phyloP scores from a whole-genome alignment of 352 stramenopile genomes.

The Phytophthora vignae region DNA sequence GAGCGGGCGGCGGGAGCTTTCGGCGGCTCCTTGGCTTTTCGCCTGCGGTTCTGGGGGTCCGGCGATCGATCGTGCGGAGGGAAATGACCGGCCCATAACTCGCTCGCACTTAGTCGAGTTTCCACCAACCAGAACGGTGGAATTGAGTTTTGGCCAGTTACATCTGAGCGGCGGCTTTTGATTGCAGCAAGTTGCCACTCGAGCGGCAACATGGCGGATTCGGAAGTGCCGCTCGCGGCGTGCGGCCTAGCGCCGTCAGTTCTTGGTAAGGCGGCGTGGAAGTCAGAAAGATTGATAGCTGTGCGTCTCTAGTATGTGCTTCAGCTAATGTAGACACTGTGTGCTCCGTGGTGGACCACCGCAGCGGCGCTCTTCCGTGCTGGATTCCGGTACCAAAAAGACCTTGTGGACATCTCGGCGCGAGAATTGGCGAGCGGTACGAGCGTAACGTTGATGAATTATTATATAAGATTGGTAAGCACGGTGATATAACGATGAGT shows the following conservation, averaged over 20 bases:
- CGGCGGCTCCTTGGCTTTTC: constrained; percentile 3
- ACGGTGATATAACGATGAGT: background rate
- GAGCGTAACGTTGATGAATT: background rate
- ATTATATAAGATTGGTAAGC: background rate
- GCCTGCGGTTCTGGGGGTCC: constrained; percentile 42
- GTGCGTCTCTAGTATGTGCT: background rate
- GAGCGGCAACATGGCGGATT: constrained; percentile 17
- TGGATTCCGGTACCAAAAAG: constrained; percentile 66
- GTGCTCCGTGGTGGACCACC: background rate
- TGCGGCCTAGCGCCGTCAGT: constrained; percentile 69
- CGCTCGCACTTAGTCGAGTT: constrained; percentile 34
- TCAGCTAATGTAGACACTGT: too few species aligned
- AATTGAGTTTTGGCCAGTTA: constrained; percentile 8
- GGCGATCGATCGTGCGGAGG: constrained; percentile 37
- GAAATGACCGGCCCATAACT: constrained; percentile 52
- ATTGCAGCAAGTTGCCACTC: constrained; percentile 22
- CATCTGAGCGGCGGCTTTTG: background rate
- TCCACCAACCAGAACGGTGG: constrained; percentile 14
- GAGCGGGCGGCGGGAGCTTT: background rate
- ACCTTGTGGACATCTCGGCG: constrained; percentile 56
- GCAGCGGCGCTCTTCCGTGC: constrained; percentile 67
- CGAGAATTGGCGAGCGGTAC: constrained; percentile 69
- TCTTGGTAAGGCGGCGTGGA: constrained; percentile 39
- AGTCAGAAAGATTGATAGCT: background rate
- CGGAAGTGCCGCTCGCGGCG: constrained; percentile 51